phyloP scores from a whole-genome alignment of 2,329 filamentous ascomycete species.

The Ilyonectria robusta region DNA sequence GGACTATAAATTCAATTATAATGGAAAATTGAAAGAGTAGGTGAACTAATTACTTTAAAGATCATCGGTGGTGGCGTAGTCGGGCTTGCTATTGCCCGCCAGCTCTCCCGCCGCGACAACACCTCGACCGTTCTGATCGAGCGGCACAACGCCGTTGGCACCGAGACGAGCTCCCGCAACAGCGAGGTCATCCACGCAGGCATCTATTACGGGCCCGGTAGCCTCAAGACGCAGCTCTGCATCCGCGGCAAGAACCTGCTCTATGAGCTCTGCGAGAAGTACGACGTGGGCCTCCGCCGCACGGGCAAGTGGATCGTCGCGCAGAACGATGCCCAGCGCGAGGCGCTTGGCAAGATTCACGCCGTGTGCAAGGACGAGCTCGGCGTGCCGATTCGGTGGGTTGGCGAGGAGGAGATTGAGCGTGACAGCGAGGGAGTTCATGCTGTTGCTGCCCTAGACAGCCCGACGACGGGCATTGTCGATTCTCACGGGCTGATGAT shows the following conservation, averaged over 20 bases:
- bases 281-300: conserved; percentile 78
- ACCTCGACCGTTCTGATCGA: conserved; percentile 84
- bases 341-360: conserved; percentile 69
- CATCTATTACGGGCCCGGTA: conserved; percentile 84
- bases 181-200: conserved; percentile 98
- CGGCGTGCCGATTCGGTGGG: conserved; percentile 80
- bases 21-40: neutral
- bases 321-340: conserved; percentile 80
- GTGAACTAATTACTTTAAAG: conserved; percentile 45
- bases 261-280: conserved; percentile 80
- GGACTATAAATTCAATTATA: conserved; percentile 5
- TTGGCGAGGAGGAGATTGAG: conserved; percentile 73
- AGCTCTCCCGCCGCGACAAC: conserved; percentile 75
- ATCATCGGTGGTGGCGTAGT: conserved; percentile 76
- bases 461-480: conserved; percentile 88
- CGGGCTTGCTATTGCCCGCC: conserved; percentile 83
- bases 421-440: conserved; percentile 81
- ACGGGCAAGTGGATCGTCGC: conserved; percentile 97
- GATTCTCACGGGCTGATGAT: conserved; percentile 91
- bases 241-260: conserved; percentile 81
- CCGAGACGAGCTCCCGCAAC: conserved; percentile 90
- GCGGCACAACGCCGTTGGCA: conserved; percentile 81
- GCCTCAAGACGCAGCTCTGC: conserved; percentile 88
- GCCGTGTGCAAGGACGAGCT: conserved; percentile 56
- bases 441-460: conserved; percentile 80